Evolutionary conservation across 176 grass and related monocot species (phyloP), one percentile per base, ranked within the genome.

Genomic region (Zoysia pacifica): DNA sequence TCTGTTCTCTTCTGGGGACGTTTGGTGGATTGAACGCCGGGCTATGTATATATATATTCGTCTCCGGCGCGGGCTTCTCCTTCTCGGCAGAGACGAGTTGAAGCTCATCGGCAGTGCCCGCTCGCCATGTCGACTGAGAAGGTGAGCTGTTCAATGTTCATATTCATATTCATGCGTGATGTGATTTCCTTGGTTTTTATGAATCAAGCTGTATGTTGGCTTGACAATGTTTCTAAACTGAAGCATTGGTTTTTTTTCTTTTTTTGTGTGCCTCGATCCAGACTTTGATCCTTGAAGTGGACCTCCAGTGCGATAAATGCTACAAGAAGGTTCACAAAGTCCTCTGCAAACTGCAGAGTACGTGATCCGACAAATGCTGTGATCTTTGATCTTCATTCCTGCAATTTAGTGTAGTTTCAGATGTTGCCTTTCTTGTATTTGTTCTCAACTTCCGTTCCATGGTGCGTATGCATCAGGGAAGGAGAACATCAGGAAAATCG

Each of bases 281-380:
- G 84, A 82, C 48, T 9, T 43, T 90, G 69, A 70, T 79, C 77
- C 14, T 93, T 15, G 68, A 81, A 38, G 85, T 74, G 9, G 74
- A 93, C 69, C 87, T 93, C 11, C 53, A 61, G 11, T 93, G 91
- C 69, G 70, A 73, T 4, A 59, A 65, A 59, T 93, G 91, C 6
- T 62, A 47, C 73, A 87, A 70, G 62, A 89, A 85, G 84, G 82
- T 93, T 41, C 74, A 90, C 28, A 87, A 87, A 70, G 61, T 84
- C 7, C 69, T 93, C 5, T 45, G 43, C 50, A 72, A 87, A 73
- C 73, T 90, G 37, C 44, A 85, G 74, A 13, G 91, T 93, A 74
- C 19, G 70, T 72, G 47, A 48, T 9, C 48, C 14, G 49, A 56
- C 37, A 74, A 92, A 80, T 2, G 4, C n/a, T 15, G 15, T 49